Conservation (phyloP, 352 stramenopile species). For the Phytophthora brassicae region DNA sequence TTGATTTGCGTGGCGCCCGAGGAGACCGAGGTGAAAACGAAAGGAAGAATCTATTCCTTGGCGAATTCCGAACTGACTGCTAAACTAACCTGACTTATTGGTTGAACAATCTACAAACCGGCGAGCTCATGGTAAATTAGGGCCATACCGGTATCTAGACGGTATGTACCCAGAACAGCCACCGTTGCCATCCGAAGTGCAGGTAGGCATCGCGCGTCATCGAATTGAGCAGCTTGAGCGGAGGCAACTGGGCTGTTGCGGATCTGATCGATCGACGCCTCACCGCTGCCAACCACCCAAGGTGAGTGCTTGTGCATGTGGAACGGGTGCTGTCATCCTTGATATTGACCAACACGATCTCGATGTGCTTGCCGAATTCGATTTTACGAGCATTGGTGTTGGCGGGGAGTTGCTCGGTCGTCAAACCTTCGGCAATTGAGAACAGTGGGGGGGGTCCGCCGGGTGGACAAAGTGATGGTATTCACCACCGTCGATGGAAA, state of each 20-base stretch:
- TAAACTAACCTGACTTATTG: too few relatives aligned
- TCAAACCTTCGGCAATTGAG: constrained; percentile 24
- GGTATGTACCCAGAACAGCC: too few relatives aligned
- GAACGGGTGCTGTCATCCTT: constrained; percentile 42
- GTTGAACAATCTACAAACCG: too few relatives aligned
- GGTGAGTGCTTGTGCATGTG: constrained; percentile 41
- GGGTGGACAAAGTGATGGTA: constrained; percentile 26
- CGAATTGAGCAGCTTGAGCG: constrained; percentile 32
- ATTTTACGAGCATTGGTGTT: constrained; percentile 18
- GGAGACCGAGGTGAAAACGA: too few relatives aligned
- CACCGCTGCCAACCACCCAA: constrained; percentile 30
- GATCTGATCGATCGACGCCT: constrained; percentile 28
- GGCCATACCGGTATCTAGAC: too few relatives aligned
- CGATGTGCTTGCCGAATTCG: constrained; percentile 32
- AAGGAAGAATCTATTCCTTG: too few relatives aligned
- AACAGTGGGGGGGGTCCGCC: constrained; percentile 23
- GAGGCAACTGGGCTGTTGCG: constrained; percentile 16
- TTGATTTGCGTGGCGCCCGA: too few relatives aligned
- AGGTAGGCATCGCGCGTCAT: constrained; percentile 37
- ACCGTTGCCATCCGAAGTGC: constrained; percentile 20
- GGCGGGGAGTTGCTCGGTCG: constrained; percentile 21
- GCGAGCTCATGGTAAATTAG: too few relatives aligned
- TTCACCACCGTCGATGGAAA: constrained; percentile 28
- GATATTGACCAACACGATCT: constrained; percentile 38
- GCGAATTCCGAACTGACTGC: too few relatives aligned